Base-by-base conservation (phyloP, 2,329 filamentous ascomycete species). In the Penicillium glabrum region DNA sequence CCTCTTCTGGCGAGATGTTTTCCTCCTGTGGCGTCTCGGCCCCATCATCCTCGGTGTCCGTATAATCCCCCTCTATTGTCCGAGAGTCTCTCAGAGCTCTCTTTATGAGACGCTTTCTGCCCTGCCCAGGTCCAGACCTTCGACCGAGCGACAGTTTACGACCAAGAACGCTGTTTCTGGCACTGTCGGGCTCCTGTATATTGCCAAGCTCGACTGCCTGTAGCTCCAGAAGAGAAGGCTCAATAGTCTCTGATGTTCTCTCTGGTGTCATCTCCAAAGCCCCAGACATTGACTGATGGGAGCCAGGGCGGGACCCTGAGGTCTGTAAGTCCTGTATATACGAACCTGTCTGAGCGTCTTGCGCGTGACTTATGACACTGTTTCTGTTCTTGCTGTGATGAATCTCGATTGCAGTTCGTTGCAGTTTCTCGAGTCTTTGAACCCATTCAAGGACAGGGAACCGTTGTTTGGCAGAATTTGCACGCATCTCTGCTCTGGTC, bases 371-470 rank as follows among this genome's bases (percentile, higher is more conserved):
- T 75, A 1, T 64, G 70, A 3, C 68, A 53, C 43, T 72, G 74
- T 11, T 59, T 61, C 16, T 62, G 61, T 53, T 70, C 75, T 64
- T 81, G 62, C 80, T 82, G 62, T 80, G 73, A 66, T 83, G 80
- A 14, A 86, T 78, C 51, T 82, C 81, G 67, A 88, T 87, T 0
- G 85, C 79, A 10, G 81, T 84, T 14, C 75, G 75, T 65, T 89
- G 86, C 21, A 89, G 77, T 39, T 82, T 84, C 59, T 87, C 85
- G 9, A 88, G 74, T 58, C 86, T 84, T 63, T 87, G 82, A 51
- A 87, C 79, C 86, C 86, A 89, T 65, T 88, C 84, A 3, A 82
- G 83, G 13, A 89, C 85, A 16, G 86, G 86, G 73, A 89, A 89
- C 27, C 86, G 80, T 65, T 89, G 86, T 63, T 85, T 84, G 3